Evolutionary conservation across 1,284 basidiomycete species (phyloP), one percentile per base, ranked within the genome.

Genomic region (Hypsizygus ulmarius): DNA sequence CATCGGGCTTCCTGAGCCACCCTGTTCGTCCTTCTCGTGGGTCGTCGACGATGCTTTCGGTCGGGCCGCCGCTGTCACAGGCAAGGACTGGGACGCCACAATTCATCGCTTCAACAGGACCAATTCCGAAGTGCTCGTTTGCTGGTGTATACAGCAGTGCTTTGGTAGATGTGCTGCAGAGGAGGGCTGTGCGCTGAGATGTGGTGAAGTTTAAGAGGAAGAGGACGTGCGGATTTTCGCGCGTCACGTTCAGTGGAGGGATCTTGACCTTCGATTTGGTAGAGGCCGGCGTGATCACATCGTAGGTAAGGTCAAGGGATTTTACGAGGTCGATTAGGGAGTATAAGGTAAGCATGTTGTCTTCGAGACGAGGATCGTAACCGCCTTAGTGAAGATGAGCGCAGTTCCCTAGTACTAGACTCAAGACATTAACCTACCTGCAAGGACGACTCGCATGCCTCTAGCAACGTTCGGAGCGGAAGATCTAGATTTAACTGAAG

Each of bases 51-150:
- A 97, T 71, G 38, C 89, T 96, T 69, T 99, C 96, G 0, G 84
- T 88, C 1, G 97, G 96, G 0, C 96, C 96, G 28, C 97, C 96
- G 43, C 81, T 88, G 64, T 94, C 75, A 57, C 88, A 91, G 0
- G 94, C 94, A 5, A 99, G 67, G 0, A 99, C 90, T 0, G 94
- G 93, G 0, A 98, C 65, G 1, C 93, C 91, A 52, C 89, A 94
- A 1, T 86, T 81, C 93, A 98, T 97, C 0, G 84, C 95, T 66
- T 99, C 97, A 4, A 98, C 80, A 0, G 96, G 96, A 0, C 90
- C 95, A 58, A 99, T 98, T 1, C 96, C 96, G 63, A 99, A 97
- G 66, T 99, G 96, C 63, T 99, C 96, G 65, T 97, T 95, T 1
- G 81, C 75, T 0, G 97, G 96, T 0, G 97, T 99, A 66, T 99